Base-by-base conservation (phyloP, 768 basidiomycete genomes). In the Boletus bicolor region DNA sequence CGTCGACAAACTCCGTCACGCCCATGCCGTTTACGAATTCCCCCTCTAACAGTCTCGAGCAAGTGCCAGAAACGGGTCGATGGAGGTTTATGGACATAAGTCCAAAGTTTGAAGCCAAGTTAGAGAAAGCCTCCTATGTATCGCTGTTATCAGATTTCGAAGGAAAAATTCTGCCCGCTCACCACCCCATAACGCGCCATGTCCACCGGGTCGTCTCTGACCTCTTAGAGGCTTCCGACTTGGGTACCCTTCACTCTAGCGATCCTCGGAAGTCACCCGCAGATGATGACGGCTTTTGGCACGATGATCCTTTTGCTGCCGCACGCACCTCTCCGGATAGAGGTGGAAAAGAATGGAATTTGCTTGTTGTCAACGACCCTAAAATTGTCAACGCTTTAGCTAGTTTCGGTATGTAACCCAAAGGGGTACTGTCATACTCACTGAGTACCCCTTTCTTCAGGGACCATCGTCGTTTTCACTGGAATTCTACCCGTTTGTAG, bases 41-140 rank as follows among this genome's bases (percentile, higher is more conserved):
- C 15, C 3, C 36, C 47, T 19, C 38, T 41, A 5, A 34, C 45
- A 94, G 92, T 64, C 76, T 95, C 28, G 94, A 98, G 68, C 79
- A 82, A 65, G 89, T 93, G 0, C 85, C 89, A 3, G 87, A 94
- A 67, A 95, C 92, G 0, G 92, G 93, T 0, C 75, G 95, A 53
- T 87, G 87, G 82, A 73, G 95, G 21, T 97, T 95, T 68, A 96
- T 98, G 82, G 87, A 90, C 65, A 78, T 86, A 4, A 79, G 79
- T 41, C 78, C 79, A 0, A 75, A 76, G 49, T 72, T 70, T 28
- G 91, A 94, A 72, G 75, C 79, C 8, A 66, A 73, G 79, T 67
- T 87, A 14, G 79, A 75, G 17, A 71, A 81, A 45, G 41, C 69
- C 2, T 65, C 72, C 21, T 70, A 75, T 59, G 46, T 60, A 37